Conservation (phyloP, 257 asterid species). For the Hygrophila difformis region DNA sequence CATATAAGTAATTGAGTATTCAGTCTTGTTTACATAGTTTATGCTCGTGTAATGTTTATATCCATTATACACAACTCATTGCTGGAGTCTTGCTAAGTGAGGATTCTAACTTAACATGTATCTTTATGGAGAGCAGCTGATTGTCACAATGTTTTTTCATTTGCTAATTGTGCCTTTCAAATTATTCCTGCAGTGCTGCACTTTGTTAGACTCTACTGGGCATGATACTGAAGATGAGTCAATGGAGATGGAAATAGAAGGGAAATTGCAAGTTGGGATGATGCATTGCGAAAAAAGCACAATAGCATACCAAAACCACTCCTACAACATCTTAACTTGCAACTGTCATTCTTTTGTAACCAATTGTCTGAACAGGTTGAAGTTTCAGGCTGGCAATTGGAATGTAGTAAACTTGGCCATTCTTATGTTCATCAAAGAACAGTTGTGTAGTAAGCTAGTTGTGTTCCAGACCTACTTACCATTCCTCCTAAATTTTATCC, state of each 20-base stretch:
- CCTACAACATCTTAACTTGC: constrained; percentile 89
- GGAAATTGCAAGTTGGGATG: constrained; percentile 58
- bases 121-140: background rate
- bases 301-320: constrained; percentile 73
- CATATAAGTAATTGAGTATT: background rate
- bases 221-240: constrained; percentile 27
- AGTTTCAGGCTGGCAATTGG: constrained; percentile 69
- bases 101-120: background rate
- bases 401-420: constrained; percentile 80
- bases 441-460: constrained; percentile 53
- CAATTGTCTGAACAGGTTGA: constrained; percentile 79
- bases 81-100: background rate
- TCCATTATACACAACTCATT: no score
- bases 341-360: constrained; percentile 95
- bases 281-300: constrained; percentile 63
- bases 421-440: constrained; percentile 57
- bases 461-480: constrained; percentile 55
- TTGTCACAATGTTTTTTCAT: background rate
- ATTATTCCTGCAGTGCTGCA: constrained; percentile 40
- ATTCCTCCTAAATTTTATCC: constrained; percentile 33
- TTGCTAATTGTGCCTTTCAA: background rate
- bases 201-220: constrained; percentile 27
- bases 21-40: background rate
- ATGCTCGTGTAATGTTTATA: no score
- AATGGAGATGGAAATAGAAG: constrained; percentile 21